Base-by-base conservation (phyloP, 163 green algal genomes). In the Trebouxia gelatinosa region DNA sequence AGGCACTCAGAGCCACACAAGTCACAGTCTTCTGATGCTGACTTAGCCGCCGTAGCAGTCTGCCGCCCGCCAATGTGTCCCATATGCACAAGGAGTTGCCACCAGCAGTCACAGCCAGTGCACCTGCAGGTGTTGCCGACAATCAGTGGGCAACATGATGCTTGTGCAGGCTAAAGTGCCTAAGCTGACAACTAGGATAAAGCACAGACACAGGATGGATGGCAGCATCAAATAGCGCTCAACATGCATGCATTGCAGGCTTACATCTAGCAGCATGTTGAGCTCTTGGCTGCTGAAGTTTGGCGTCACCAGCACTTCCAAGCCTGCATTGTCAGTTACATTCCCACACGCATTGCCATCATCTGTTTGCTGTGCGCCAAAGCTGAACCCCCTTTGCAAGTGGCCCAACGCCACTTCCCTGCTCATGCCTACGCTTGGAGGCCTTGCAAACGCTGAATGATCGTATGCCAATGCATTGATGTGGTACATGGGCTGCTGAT, bases 1-100 rank as follows among this genome's bases (percentile, higher is more conserved):
- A 23, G 0, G 86, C 77, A 21, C 87, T 85, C 29, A 97, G 59
- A 3, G 71, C 23, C 21, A 98, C 84, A 38, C 84, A 91, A 0
- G 89, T 97, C 13, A 98, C 86, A 0, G 95, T 98, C 87, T 99
- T 99, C 78, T 98, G 94, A 81, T 98, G 95, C 78, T 93, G 94
- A 68, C 81, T 67, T 26, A 98, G 77, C 0, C 86, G 80, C 35
- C 86, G 78, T 51, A 98, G 80, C 79, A 96, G 84, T 13, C 85
- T 84, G 0, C 82, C 83, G 28, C 90, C 90, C 39, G 65, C 77
- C 31, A 95, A 46, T 37, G 98, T 67, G 85, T 98, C 92, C 95
- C 95, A 99, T 21, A 98, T 78, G 78, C 85, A 93, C 62, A 97
- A 74, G 46, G 88, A 78, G 35, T 90, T 94, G 59, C 94, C 94